Conservation (phyloP, 2,329 filamentous ascomycete species). For the Byssothecium circinans region DNA sequence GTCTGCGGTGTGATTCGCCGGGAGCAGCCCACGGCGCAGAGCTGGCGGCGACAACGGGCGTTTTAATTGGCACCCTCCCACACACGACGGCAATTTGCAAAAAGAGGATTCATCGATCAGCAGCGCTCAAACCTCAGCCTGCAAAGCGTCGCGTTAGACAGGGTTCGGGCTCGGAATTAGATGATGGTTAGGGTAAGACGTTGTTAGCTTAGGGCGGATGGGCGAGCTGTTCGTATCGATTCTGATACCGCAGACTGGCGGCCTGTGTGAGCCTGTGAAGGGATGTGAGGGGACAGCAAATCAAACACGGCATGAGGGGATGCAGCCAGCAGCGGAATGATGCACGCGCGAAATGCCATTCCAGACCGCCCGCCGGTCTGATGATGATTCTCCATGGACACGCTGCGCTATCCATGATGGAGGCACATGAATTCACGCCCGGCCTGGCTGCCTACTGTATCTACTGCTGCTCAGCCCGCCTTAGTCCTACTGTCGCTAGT, state of each 20-base stretch:
- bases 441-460: constrained; percentile 11
- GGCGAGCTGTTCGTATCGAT: constrained; percentile 37
- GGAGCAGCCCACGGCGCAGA: constrained; percentile 20
- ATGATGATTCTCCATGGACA: constrained; percentile 13
- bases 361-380: constrained; percentile 29
- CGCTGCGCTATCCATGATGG: background rate
- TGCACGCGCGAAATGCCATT: constrained; percentile 26
- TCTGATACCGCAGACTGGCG: constrained; percentile 19
- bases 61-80: constrained; percentile 33
- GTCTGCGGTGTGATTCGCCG: constrained; percentile 33
- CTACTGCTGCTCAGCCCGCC: constrained; percentile 21
- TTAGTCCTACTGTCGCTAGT: background rate
- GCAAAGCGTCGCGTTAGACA: constrained; percentile 38
- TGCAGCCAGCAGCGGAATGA: constrained; percentile 29
- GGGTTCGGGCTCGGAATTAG: constrained; percentile 40
- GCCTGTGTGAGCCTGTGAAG: constrained; percentile 12
- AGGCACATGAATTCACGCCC: background rate
- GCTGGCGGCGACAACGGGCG: constrained; percentile 21
- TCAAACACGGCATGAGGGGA: constrained; percentile 31
- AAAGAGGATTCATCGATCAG: constrained; percentile 39
- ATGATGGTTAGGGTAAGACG: constrained; percentile 40
- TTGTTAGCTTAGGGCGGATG: constrained; percentile 22
- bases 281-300: constrained; percentile 14
- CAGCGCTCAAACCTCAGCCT: constrained; percentile 39
- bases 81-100: constrained; percentile 34